These are phyloP conservation scores for Dactylella cylindrospora DNA, from an alignment of 2,329 filamentous ascomycete genomes.

Conservation along the genomic window DNA sequence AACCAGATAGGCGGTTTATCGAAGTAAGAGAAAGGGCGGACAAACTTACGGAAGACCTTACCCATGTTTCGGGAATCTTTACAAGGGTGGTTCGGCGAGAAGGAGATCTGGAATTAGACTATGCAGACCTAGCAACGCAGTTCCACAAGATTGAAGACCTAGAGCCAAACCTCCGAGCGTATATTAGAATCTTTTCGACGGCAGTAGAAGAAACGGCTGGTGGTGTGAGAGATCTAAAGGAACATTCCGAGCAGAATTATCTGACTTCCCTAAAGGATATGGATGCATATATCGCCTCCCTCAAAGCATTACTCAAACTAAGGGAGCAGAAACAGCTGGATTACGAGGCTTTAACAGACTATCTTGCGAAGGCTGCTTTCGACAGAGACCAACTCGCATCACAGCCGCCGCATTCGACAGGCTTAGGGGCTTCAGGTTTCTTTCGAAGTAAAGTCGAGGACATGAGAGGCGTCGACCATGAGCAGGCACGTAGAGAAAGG, in stretches of 20 bases:
- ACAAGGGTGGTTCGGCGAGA: constrained; percentile 85
- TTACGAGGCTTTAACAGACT: constrained; percentile 92
- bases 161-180: constrained; percentile 80
- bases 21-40: constrained; percentile 90
- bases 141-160: constrained; percentile 90
- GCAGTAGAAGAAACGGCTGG: constrained; percentile 80
- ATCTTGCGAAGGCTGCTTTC: constrained; percentile 83
- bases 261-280: constrained; percentile 89
- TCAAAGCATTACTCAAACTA: constrained; percentile 85
- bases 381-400: constrained; percentile 76
- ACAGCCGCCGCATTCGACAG: constrained; percentile 46
- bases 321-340: constrained; percentile 98
- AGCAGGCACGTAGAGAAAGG: constrained; percentile 82
- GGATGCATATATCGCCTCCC: constrained; percentile 85
- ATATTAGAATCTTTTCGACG: constrained; percentile 81
- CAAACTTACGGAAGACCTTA: constrained; percentile 91
- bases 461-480: constrained; percentile 93
- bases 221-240: constrained; percentile 77
- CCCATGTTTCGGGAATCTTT: constrained; percentile 93
- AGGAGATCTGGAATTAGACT: constrained; percentile 81
- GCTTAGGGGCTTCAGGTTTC: constrained; percentile 74
- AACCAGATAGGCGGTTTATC: constrained; percentile 89
- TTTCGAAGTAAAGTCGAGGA: constrained; percentile 94
- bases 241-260: constrained; percentile 94
- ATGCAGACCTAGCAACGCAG: constrained; percentile 85